These are phyloP conservation scores for Simplicillium sp. DNA, from an alignment of 2,329 filamentous ascomycete species.

Conservation along the genomic window DNA sequence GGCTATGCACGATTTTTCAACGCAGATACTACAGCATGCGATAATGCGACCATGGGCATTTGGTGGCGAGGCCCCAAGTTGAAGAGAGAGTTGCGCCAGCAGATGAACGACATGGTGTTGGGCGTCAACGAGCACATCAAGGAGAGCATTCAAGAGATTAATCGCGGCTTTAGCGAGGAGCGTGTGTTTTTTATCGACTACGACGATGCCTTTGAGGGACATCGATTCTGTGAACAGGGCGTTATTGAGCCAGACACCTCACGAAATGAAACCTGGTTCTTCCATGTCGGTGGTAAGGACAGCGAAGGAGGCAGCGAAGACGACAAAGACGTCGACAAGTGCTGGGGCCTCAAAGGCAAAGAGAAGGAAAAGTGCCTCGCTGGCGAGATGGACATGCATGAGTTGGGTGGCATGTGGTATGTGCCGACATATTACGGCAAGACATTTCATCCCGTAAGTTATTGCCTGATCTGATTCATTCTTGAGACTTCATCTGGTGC, in stretches of 20 bases:
- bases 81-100: conserved; percentile 23
- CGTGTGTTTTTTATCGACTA: conserved; percentile 35
- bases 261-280: conserved; percentile 36
- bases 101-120: conserved; percentile 34
- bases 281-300: conserved; percentile 33
- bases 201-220: conserved; percentile 31
- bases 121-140: conserved; percentile 30
- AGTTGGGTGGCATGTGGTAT: conserved; percentile 32
- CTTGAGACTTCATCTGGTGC: background rate
- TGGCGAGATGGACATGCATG: conserved; percentile 3
- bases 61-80: conserved; percentile 34
- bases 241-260: conserved; percentile 33
- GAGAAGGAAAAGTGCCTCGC: conserved; percentile 5
- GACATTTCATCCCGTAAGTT: conserved; percentile 32
- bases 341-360: too few relatives aligned
- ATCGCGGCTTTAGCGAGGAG: conserved; percentile 23
- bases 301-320: conserved; percentile 17
- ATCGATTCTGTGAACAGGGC: conserved; percentile 31
- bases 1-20: conserved; percentile 41
- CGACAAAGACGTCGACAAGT: background rate
- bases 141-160: conserved; percentile 23
- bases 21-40: conserved; percentile 30
- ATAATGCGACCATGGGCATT: conserved; percentile 33
- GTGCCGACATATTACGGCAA: conserved; percentile 37
- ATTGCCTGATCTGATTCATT: background rate